These are phyloP conservation scores for Candida nitratophila DNA, from an alignment of 805 yeast species.

Conservation along the genomic window DNA sequence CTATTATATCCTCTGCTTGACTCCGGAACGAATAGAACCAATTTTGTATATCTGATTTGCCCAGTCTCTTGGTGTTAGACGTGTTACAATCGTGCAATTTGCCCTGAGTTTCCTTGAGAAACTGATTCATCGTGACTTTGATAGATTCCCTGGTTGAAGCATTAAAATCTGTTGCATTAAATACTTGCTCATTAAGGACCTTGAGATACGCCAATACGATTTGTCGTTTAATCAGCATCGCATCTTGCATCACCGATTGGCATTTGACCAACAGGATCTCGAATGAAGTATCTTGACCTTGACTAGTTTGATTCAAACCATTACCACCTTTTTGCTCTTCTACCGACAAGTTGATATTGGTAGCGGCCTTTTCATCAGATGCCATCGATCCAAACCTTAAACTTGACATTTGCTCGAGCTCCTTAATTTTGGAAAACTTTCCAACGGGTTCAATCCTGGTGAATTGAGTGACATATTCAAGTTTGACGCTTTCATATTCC, in stretches of 20 bases:
- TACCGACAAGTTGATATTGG: too few species aligned
- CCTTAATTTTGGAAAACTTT: neutral
- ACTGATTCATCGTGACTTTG: slow-evolving; percentile 5
- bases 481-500: neutral
- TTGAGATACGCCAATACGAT: slow-evolving; percentile 27
- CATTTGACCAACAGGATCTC: neutral
- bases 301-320: too few species aligned
- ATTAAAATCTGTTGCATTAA: slow-evolving; percentile 8
- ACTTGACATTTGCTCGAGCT: neutral
- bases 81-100: slow-evolving; percentile 15
- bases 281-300: slow-evolving; percentile 16
- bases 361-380: too few species aligned
- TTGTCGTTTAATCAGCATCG: slow-evolving; percentile 26
- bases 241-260: slow-evolving; percentile 27
- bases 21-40: slow-evolving; percentile 17
- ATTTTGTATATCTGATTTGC: slow-evolving; percentile 8
- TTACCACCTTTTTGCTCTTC: too few species aligned
- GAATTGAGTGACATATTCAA: neutral
- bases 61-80: slow-evolving; percentile 15
- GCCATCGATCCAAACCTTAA: neutral
- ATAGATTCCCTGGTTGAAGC: slow-evolving; percentile 13
- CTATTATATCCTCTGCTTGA: slow-evolving; percentile 13
- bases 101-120: slow-evolving; percentile 19
- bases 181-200: slow-evolving; percentile 12
- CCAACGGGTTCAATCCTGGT: neutral